Evolutionary conservation across 345 rosid species (phyloP), one percentile per base, ranked within the genome.

Genomic region (Eucalyptus sideroxylon): DNA sequence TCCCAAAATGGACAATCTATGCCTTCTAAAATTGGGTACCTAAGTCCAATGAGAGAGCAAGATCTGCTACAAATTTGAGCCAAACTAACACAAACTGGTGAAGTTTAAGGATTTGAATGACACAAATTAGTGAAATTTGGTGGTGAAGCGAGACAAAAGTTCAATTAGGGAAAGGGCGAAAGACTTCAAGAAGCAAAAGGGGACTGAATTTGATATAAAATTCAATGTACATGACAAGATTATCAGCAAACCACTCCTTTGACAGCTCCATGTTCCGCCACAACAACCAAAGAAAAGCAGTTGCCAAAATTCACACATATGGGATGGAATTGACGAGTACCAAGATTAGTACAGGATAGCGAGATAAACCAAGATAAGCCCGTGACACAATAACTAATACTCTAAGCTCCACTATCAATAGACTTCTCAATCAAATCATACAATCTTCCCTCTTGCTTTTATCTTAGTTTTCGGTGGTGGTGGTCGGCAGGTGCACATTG

Each of bases 311-410:
- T 77, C 47, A 37, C 9, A 77, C 47, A 13, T 11, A 21, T 37
- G 47, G 47, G 14, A 37, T 37, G 45, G 82, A 77, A 37, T 40
- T 77, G 83, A 77, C 0, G 7, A 37, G 83, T 37, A 77, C 83
- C 83, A 37, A 72, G 26, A 69, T 17, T 69, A 34, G 24, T 17
- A 4, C 0, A 34, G 81, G 81, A 69, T 31, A 69, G 81, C 2
- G 2, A 69, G 44, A 17, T 69, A 69, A 17, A 16, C 44, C 81
- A 34, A 72, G 82, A 21, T 37, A 37, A 72, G 15, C 82, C 82
- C 1, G 1, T 77, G 26, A 77, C 47, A 40, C 8, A 2, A 0
- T 77, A 40, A 40, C 16, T 40, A 40, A 40, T 0, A 77, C 85
- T 11, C 47, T 11, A 11, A 40, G 5, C 30, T 21, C 85, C 47